These are phyloP conservation scores for Artemisia annua DNA, from an alignment of 129 eudicot genomes.

Conservation along the genomic window DNA sequence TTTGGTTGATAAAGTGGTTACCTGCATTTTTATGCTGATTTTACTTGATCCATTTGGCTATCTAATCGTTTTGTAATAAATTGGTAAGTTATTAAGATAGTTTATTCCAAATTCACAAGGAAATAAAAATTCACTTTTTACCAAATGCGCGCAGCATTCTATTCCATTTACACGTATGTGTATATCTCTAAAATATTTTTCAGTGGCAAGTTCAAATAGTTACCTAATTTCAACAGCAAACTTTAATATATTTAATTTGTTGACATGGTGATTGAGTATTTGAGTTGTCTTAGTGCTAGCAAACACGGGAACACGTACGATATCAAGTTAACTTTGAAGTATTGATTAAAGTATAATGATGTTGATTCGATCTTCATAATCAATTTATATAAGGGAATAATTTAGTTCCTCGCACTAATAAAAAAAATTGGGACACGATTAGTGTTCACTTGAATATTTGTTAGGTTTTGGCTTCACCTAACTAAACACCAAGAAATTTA, in stretches of 20 bases:
- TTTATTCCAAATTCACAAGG: background rate
- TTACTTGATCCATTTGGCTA: conserved; percentile 24
- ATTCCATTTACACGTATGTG: conserved; percentile 2
- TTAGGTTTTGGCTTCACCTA: conserved; percentile 26
- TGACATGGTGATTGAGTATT: background rate
- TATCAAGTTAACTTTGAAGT: background rate
- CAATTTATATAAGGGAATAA: background rate
- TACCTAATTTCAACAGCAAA: background rate
- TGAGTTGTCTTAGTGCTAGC: conserved; percentile 14
- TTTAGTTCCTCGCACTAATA: background rate
- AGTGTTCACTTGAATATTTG: background rate
- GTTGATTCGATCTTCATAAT: conserved; percentile 18
- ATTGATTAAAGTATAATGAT: conserved; percentile 12
- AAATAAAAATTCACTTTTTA: background rate
- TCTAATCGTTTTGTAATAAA: background rate
- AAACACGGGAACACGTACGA: conserved; percentile 14
- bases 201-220: conserved; percentile 4
- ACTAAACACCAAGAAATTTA: background rate
- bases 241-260: background rate
- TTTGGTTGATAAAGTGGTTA: conserved; percentile 18
- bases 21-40: conserved; percentile 5
- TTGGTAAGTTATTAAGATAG: background rate
- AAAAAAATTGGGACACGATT: conserved; percentile 11
- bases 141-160: conserved; percentile 7
- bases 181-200: background rate